These are phyloP conservation scores for Andrographis paniculata DNA, from an alignment of 305 asterid genomes.

Conservation along the genomic window DNA sequence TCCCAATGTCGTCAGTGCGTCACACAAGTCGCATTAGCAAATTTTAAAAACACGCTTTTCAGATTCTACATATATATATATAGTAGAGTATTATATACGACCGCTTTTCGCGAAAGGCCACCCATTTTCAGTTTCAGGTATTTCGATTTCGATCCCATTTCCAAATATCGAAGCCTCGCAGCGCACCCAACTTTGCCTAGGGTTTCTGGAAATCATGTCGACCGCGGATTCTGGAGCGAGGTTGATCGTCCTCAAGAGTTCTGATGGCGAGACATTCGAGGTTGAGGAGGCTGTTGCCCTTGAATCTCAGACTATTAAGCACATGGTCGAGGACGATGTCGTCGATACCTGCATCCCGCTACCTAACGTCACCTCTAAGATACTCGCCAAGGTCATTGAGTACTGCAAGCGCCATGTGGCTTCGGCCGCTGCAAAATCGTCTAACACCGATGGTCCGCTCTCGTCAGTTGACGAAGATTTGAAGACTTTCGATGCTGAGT, in stretches of 20 bases:
- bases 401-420: conserved; percentile 53
- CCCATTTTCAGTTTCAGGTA: no score
- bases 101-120: no score
- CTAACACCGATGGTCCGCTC: conserved; percentile 15
- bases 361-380: conserved; percentile 42
- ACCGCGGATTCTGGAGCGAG: conserved; percentile 12
- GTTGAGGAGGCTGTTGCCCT: conserved; percentile 39
- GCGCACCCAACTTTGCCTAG: not conserved
- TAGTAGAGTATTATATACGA: no score
- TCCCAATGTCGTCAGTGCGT: no score
- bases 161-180: no score
- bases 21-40: no score
- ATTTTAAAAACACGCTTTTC: no score
- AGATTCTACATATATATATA: no score
- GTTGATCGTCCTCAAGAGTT: conserved; percentile 32
- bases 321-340: conserved; percentile 44
- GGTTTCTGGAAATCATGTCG: conserved; percentile 18
- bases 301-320: conserved; percentile 40
- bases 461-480: conserved; percentile 22
- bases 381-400: conserved; percentile 48
- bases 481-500: conserved; percentile 29
- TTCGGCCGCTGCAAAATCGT: conserved; percentile 11
- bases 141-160: no score
- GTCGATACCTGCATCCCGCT: conserved; percentile 37
- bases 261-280: conserved; percentile 48